phyloP scores from a whole-genome alignment of 2,329 filamentous ascomycete species.

The Cordyceps fumosorosea region DNA sequence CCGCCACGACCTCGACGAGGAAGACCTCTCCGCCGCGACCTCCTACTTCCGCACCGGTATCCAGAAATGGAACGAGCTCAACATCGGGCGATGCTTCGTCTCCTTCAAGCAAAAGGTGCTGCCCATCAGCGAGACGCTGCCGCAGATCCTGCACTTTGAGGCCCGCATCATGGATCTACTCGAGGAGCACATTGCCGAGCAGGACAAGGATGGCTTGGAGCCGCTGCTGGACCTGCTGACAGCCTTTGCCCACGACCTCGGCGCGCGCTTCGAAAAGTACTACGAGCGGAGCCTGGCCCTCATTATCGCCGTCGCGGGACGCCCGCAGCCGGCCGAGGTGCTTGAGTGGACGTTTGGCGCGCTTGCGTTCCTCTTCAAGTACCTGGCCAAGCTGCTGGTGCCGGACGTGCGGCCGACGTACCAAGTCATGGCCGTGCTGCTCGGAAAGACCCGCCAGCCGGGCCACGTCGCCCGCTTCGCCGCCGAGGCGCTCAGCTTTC shows the following conservation, averaged over 20 bases:
- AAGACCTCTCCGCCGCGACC: constrained; percentile 67
- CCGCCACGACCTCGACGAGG: constrained; percentile 73
- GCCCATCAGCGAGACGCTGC: constrained; percentile 79
- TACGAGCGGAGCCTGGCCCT: constrained; percentile 70
- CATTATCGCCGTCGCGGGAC: constrained; percentile 71
- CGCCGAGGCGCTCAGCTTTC: constrained; percentile 89
- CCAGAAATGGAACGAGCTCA: constrained; percentile 86
- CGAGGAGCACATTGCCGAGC: constrained; percentile 66
- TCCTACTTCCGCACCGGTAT: constrained; percentile 82
- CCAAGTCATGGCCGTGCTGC: constrained; percentile 72
- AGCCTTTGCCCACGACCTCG: constrained; percentile 91
- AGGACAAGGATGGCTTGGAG: constrained; percentile 75
- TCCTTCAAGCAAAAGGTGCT: constrained; percentile 68
- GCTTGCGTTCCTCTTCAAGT: constrained; percentile 94
- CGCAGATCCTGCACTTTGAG: constrained; percentile 88
- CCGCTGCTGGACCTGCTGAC: constrained; percentile 82
- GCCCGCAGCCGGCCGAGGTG: constrained; percentile 73
- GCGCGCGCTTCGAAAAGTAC: constrained; percentile 79
- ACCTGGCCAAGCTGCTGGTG: constrained; percentile 79
- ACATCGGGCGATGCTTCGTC: constrained; percentile 75
- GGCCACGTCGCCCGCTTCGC: constrained; percentile 86
- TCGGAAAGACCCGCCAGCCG: constrained; percentile 77
- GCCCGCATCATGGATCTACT: constrained; percentile 75
- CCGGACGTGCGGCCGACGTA: constrained; percentile 81
- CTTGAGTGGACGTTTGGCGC: constrained; percentile 97